phyloP scores from a whole-genome alignment of 345 rosid genomes.

The Rubroshorea leprosula region DNA sequence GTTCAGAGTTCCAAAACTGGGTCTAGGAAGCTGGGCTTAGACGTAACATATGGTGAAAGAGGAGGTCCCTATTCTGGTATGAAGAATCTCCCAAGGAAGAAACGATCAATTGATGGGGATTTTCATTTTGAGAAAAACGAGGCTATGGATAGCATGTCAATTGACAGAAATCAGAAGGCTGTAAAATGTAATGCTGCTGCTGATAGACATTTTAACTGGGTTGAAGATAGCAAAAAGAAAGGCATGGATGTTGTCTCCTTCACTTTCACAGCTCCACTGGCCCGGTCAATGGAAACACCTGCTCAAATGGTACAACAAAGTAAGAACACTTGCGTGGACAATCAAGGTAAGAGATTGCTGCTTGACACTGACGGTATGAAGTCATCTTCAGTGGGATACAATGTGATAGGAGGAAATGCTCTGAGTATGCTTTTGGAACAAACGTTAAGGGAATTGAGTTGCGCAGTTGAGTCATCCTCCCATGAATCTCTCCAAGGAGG shows the following conservation, averaged over 20 bases:
- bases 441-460: conserved; percentile 69
- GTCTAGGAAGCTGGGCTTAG: conserved; percentile 48
- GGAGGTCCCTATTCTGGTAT: conserved; percentile 32
- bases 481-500: conserved; percentile 31
- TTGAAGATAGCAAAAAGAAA: conserved; percentile 53
- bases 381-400: conserved; percentile 46
- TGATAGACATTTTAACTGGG: conserved; percentile 36
- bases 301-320: conserved; percentile 26
- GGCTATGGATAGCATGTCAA: conserved; percentile 21
- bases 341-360: conserved; percentile 37
- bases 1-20: conserved; percentile 40
- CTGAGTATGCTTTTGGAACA: conserved; percentile 77
- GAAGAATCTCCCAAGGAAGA: conserved; percentile 53
- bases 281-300: conserved; percentile 38
- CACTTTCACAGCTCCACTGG: conserved; percentile 67
- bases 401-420: conserved; percentile 75
- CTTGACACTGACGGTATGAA: conserved; percentile 40
- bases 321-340: conserved; percentile 18
- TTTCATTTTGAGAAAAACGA: conserved; percentile 36
- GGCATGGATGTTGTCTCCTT: conserved; percentile 79
- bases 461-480: conserved; percentile 46
- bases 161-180: conserved; percentile 33
- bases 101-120: conserved; percentile 51
- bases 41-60: conserved; percentile 30
- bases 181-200: conserved; percentile 25